Evolutionary conservation across 2,329 filamentous ascomycete species (phyloP), one percentile per base, ranked within the genome.

Genomic region (Fulvia fulva): DNA sequence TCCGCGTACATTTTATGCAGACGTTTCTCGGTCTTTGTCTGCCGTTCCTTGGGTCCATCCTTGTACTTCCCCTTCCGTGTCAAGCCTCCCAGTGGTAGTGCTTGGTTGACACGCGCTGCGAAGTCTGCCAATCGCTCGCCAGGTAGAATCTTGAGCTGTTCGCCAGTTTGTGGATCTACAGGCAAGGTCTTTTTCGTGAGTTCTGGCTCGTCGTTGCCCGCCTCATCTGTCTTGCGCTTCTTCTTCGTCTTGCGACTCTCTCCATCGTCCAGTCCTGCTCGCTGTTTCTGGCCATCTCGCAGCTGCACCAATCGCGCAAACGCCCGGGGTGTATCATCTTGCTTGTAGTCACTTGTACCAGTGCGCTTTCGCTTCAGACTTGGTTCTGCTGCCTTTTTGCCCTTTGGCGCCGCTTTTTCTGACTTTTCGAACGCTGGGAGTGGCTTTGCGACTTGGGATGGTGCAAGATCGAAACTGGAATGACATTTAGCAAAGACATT

Each of bases 101-200:
- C 86, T 51, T 90, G 88, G 70, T 97, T 88, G 6, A 99, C 94
- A 28, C 92, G 86, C 11, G 87, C 84, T 7, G 86, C 79, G 71
- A 95, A 99, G 53, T 95, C 89, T 4, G 87, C 85, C 69, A 97
- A 78, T 53, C 85, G 84, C 74, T 99, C 94, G 53, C 91, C 90
- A 0, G 92, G 91, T 16, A 85, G 82, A 63, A 97, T 97, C 50
- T 83, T 89, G 0, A 86, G 86, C 2, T 81, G 68, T 25, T 79
- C 75, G 19, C 3, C 53, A 16, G 57, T 51, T 25, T 53, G 51
- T 32, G 57, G 44, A 44, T 54, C 46, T 14, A 52, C 26, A 22
- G 61, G 22, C 22, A 55, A 45, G 21, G 52, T 51, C 22, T 54
- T 52, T 26, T 51, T 34, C 23, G 41, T n/a, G 23, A 41, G 32